Evolutionary conservation across 139 green algal genomes (phyloP).

Genomic region (Picochlorum sp.): DNA sequence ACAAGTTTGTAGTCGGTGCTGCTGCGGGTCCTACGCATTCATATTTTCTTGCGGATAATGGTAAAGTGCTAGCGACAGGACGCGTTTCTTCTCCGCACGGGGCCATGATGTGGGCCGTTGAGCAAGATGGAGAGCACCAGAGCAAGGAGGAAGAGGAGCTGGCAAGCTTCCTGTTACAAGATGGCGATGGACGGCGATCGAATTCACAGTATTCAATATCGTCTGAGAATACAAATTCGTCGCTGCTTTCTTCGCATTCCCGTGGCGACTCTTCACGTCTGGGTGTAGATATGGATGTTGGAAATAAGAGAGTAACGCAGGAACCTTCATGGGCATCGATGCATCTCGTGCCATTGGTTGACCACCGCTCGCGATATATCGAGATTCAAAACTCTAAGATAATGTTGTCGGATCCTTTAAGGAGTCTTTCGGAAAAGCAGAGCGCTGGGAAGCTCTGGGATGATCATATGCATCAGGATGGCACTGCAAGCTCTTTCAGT

Average conservation of each 20-base stretch:
- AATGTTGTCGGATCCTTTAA: not conserved
- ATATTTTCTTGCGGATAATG: constrained; percentile 43
- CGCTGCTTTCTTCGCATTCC: too few species aligned
- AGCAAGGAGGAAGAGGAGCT: too few species aligned
- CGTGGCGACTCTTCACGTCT: too few species aligned
- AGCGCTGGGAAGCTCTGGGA: not conserved
- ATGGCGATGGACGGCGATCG: too few species aligned
- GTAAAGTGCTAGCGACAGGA: constrained; percentile 10
- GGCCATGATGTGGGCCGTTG: too few species aligned
- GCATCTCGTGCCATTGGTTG: not conserved
- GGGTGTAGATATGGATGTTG: too few species aligned
- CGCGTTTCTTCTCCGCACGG: not conserved
- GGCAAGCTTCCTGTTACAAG: too few species aligned
- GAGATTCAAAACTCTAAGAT: not conserved
- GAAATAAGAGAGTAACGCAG: too few species aligned
- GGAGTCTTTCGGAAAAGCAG: not conserved
- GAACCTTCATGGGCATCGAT: not conserved
- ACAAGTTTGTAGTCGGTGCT: constrained; percentile 18
- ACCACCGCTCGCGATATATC: not conserved
- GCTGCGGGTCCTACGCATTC: constrained; percentile 48
- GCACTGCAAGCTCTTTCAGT: not conserved
- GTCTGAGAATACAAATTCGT: too few species aligned
- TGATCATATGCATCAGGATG: not conserved
- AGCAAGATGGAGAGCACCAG: too few species aligned
- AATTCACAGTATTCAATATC: too few species aligned